Evolutionary conservation across 2,329 filamentous ascomycete species (phyloP).

Genomic region (Ophiosphaerella korrae): DNA sequence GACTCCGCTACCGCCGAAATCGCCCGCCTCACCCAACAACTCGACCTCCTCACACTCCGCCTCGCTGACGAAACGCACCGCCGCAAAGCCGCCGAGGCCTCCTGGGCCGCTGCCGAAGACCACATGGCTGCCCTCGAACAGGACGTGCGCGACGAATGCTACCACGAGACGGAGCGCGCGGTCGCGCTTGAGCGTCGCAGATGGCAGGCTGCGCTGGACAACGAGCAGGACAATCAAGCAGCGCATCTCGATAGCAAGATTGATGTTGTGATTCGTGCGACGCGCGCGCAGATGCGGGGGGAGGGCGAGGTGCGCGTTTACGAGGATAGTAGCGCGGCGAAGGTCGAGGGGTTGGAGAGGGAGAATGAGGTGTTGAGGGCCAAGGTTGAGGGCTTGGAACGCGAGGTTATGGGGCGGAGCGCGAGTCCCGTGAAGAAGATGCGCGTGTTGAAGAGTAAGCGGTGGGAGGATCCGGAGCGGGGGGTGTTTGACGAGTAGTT

Average conservation of each 20-base stretch:
- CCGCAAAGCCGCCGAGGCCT: conserved; percentile 73
- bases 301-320: conserved; percentile 46
- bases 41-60: conserved; percentile 73
- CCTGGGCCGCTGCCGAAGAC: conserved; percentile 68
- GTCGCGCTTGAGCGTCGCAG: conserved; percentile 75
- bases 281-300: conserved; percentile 45
- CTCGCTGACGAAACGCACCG: conserved; percentile 73
- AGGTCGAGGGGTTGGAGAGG: conserved; percentile 50
- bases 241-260: conserved; percentile 89
- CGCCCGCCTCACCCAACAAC: conserved; percentile 75
- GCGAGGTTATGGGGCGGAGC: conserved; percentile 44
- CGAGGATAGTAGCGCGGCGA: conserved; percentile 48
- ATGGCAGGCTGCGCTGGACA: conserved; percentile 80
- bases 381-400: conserved; percentile 48
- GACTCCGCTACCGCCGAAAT: conserved; percentile 83
- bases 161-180: conserved; percentile 79
- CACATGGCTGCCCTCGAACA: conserved; percentile 78
- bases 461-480: conserved; percentile 50
- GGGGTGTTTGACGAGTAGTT: conserved; percentile 24
- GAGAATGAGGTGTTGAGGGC: conserved; percentile 50
- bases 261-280: conserved; percentile 68
- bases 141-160: conserved; percentile 87
- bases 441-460: conserved; percentile 55
- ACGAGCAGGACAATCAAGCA: conserved; percentile 77
- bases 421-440: conserved; percentile 56